These are phyloP conservation scores for Hirsutella minnesotensis DNA, from an alignment of 2,329 filamentous ascomycete genomes.

Conservation along the genomic window DNA sequence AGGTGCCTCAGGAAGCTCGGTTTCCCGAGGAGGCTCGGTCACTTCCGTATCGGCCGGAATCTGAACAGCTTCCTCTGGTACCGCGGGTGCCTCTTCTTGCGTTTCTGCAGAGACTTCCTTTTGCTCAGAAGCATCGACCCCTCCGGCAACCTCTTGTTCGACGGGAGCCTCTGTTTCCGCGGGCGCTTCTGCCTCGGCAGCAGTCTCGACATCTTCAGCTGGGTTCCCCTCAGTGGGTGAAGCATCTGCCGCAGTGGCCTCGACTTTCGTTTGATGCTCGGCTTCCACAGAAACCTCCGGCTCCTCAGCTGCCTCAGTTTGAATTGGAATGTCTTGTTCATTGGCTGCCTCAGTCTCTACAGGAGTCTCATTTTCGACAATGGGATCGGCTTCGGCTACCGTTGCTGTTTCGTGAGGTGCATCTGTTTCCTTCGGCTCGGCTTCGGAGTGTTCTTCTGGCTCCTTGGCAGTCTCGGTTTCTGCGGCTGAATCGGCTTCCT, in stretches of 20 bases:
- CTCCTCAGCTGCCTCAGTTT: neutral
- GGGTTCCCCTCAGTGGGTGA: conserved; percentile 2
- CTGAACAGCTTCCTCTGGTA: neutral
- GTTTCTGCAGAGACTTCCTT: neutral
- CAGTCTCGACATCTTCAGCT: neutral
- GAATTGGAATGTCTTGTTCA: neutral
- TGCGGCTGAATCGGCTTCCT: neutral
- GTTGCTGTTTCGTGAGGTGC: conserved; percentile 3
- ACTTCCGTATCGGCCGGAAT: too few species aligned
- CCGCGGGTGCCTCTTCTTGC: neutral
- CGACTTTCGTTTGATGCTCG: neutral
- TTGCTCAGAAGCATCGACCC: neutral
- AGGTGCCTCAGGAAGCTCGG: too few species aligned
- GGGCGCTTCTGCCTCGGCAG: neutral
- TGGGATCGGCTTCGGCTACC: neutral
- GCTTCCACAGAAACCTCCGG: neutral
- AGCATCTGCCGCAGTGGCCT: neutral
- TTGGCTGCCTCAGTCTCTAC: neutral
- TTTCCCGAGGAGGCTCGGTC: too few species aligned
- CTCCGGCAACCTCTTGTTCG: neutral
- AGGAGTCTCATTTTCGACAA: neutral
- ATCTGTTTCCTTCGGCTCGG: neutral
- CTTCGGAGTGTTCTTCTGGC: too few species aligned
- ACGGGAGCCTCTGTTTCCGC: neutral
- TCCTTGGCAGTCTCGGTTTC: conserved; percentile 8